phyloP scores from a whole-genome alignment of 2,329 filamentous ascomycete genomes.

The Hirsutella minnesotensis region DNA sequence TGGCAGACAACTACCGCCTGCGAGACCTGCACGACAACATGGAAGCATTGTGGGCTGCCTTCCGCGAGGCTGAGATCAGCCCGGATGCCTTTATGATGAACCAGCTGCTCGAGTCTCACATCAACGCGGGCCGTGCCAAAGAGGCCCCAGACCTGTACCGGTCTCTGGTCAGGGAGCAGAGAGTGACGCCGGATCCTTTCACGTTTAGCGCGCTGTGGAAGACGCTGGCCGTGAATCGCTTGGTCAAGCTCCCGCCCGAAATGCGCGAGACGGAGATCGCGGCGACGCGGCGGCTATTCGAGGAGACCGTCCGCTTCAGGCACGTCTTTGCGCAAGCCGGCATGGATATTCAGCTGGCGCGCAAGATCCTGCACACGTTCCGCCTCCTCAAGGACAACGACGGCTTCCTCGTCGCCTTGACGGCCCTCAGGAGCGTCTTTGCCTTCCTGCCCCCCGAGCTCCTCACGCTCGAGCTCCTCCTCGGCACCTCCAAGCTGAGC shows the following conservation, averaged over 20 bases:
- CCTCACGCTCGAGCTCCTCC: slow-evolving; percentile 33
- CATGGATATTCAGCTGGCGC: slow-evolving; percentile 34
- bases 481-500: slow-evolving; percentile 30
- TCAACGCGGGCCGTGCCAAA: slow-evolving; percentile 43
- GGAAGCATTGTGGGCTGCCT: slow-evolving; percentile 48
- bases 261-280: slow-evolving; percentile 17
- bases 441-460: slow-evolving; percentile 31
- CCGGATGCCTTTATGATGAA: slow-evolving; percentile 70
- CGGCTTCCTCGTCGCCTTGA: slow-evolving; percentile 33
- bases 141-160: slow-evolving; percentile 45
- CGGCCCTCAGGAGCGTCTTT: slow-evolving; percentile 29
- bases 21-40: slow-evolving; percentile 47
- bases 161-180: slow-evolving; percentile 35
- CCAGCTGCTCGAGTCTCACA: slow-evolving; percentile 57
- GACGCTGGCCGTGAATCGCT: slow-evolving; percentile 38
- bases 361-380: slow-evolving; percentile 38
- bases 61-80: slow-evolving; percentile 50
- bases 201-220: slow-evolving; percentile 61
- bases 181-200: slow-evolving; percentile 49
- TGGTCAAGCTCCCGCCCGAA: slow-evolving; percentile 21
- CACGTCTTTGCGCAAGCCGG: slow-evolving; percentile 30
- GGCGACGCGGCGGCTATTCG: slow-evolving; percentile 30
- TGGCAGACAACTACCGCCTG: slow-evolving; percentile 60
- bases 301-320: slow-evolving; percentile 35
- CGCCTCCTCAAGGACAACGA: slow-evolving; percentile 30